A percentile compares a stretch with the other conserved stretches of the same genome.
These are phyloP conservation scores for Exophiala bonariae DNA, from an alignment of 2,329 filamentous ascomycete genomes.

Conservation along the genomic window DNA sequence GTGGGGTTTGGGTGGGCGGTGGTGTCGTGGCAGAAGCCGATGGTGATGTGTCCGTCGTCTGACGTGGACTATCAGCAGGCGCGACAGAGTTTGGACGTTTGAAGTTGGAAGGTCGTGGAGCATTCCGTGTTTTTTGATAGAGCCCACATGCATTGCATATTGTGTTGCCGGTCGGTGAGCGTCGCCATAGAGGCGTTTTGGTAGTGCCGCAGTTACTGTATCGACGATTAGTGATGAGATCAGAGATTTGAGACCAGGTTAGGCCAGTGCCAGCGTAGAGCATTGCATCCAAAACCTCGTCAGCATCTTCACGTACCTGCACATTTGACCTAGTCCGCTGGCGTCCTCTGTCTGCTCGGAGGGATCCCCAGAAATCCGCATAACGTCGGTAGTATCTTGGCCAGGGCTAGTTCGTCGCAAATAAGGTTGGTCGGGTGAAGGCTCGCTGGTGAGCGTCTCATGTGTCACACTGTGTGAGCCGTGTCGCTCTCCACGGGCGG, in stretches of 20 bases:
- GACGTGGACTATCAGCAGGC: slow-evolving; percentile 20
- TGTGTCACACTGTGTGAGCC: slow-evolving; percentile 12
- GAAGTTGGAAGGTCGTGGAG: slow-evolving; percentile 83
- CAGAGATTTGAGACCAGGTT: no score
- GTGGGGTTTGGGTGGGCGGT: slow-evolving; percentile 33
- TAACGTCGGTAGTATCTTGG: slow-evolving; percentile 5
- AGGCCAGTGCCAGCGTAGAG: no score
- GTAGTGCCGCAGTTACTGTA: slow-evolving; percentile 91
- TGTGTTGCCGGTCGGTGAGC: slow-evolving; percentile 87
- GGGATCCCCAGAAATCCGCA: slow-evolving; percentile 4
- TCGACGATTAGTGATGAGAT: slow-evolving; percentile 14
- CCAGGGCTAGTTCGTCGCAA: slow-evolving; percentile 10
- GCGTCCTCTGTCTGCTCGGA: slow-evolving; percentile 19
- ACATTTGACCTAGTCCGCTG: slow-evolving; percentile 25
- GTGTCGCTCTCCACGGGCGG: slow-evolving; percentile 42
- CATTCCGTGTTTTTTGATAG: slow-evolving; percentile 91
- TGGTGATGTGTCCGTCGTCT: slow-evolving; percentile 18
- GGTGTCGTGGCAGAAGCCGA: slow-evolving; percentile 22
- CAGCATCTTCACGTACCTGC: slow-evolving; percentile 27
- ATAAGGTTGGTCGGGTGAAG: slow-evolving; percentile 9
- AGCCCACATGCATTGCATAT: slow-evolving; percentile 98
- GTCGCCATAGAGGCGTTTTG: slow-evolving; percentile 88
- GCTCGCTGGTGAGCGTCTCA: slow-evolving; percentile 12
- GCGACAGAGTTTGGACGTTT: slow-evolving; percentile 64
- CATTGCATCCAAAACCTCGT: no score